These are phyloP conservation scores for Hymenoscyphus fructigenus DNA, from an alignment of 2,329 filamentous ascomycete species.

Conservation along the genomic window DNA sequence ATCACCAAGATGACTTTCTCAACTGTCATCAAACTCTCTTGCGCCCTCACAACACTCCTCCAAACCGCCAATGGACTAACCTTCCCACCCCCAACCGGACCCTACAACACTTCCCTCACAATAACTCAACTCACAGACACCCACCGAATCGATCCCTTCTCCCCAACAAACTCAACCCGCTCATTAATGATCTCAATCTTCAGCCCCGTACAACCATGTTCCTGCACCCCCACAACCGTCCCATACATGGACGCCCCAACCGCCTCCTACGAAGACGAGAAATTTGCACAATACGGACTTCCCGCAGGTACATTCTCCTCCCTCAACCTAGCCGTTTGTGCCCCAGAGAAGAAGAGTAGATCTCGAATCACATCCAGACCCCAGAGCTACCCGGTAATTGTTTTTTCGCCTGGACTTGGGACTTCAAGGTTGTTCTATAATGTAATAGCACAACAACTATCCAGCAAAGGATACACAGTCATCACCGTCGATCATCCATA, in stretches of 20 bases:
- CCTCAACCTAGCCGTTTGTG: constrained; percentile 28
- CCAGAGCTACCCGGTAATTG: constrained; percentile 30
- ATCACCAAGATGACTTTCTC: no score
- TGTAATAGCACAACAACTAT: constrained; percentile 34
- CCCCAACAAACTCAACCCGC: constrained; percentile 24
- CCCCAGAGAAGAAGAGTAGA: no score
- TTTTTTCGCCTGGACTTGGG: constrained; percentile 38
- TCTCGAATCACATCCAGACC: not conserved
- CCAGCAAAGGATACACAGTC: constrained; percentile 39
- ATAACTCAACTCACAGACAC: constrained; percentile 24
- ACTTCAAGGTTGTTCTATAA: constrained; percentile 36
- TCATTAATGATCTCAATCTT: constrained; percentile 36
- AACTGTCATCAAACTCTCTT: not conserved
- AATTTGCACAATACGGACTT: constrained; percentile 29
- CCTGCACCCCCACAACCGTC: constrained; percentile 13
- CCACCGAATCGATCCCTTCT: constrained; percentile 32
- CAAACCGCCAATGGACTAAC: not conserved
- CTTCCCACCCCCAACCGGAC: not conserved
- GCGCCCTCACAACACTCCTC: no score
- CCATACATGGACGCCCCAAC: constrained; percentile 36
- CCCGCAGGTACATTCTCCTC: constrained; percentile 33
- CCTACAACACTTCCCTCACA: constrained; percentile 22
- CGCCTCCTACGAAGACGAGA: constrained; percentile 26
- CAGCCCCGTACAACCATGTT: constrained; percentile 23
- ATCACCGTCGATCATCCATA: constrained; percentile 40